These are phyloP conservation scores for Olyra latifolia DNA, from an alignment of 176 grass and related monocot species.

Conservation along the genomic window DNA sequence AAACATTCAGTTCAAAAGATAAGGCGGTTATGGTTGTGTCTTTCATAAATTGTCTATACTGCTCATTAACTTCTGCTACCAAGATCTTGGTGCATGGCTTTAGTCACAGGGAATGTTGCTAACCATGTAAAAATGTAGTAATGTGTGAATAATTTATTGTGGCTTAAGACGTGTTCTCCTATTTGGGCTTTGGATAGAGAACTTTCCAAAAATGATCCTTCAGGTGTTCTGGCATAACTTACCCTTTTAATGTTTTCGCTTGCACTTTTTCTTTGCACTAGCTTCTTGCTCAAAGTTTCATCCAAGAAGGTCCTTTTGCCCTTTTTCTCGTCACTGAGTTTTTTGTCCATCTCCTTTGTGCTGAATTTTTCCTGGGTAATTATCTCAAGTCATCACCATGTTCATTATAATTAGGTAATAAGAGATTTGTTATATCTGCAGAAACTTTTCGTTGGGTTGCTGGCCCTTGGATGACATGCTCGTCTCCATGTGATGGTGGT, in stretches of 20 bases:
- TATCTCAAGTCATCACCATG: neutral
- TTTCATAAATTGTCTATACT: neutral
- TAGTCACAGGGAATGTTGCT: neutral
- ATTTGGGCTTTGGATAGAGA: neutral
- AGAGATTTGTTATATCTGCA: slow-evolving; percentile 31
- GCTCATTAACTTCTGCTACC: neutral
- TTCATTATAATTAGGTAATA: slow-evolving; percentile 1
- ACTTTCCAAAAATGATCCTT: neutral
- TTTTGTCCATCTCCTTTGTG: neutral
- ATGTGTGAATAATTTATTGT: neutral
- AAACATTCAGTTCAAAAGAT: neutral
- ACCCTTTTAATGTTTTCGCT: neutral
- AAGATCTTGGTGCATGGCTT: neutral
- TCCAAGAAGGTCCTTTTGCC: neutral
- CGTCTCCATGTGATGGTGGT: slow-evolving; percentile 83
- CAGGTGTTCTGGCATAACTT: neutral
- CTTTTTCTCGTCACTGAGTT: neutral
- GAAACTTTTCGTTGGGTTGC: slow-evolving; percentile 76
- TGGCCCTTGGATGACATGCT: slow-evolving; percentile 77
- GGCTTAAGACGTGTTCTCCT: neutral
- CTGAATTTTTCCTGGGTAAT: neutral
- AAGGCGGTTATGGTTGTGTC: neutral
- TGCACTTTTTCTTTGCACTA: slow-evolving; percentile 18
- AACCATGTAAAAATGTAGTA: neutral
- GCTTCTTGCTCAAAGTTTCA: neutral